Base-by-base conservation (phyloP, 179 eudicot species). In the Corrigiola litoralis region DNA sequence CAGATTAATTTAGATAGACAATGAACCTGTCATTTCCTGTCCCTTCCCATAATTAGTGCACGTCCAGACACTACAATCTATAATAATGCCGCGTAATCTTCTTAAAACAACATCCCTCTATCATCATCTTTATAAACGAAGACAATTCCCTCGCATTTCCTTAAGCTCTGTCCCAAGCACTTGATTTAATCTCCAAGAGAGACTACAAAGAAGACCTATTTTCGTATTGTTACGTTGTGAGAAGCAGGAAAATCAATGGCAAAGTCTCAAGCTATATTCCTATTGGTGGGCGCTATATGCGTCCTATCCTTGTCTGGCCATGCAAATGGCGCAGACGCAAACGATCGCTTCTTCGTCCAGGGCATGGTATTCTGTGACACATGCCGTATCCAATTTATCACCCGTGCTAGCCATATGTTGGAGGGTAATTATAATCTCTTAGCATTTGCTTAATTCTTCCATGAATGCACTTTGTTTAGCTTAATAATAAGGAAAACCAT, bases 311-410 rank as follows among this genome's bases (percentile, higher is more conserved):
- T 73, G 68, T 67, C 61, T 1, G 65, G 65, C 8, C 38, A 46
- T 23, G 57, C 69, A 20, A 4, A 29, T 44, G 65, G 38, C 57
- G 44, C 53, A n/a, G n/a, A n/a, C 18, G 45, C 36, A 0, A 20
- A 47, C 18, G 48, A 54, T 24, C 38, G 25, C 11, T 73, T 62
- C 44, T 55, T 21, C 16, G 77, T 85, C n/a, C 48, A 76, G 60
- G 90, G 90, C 37, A 49, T 46, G 44, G 83, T 85, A n/a, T 85
- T 73, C 49, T 85, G 90, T 54, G 90, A 85, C 74, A 75, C 78
- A 1, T 85, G 90, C 69, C 79, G 86, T 9, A 72, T 80, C 55
- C 75, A 67, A 37, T 84, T 84, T 69, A 50, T 72, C 4, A 65
- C 82, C 54, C 68, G 63, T 3, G 36, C 70, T 66, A 77, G 82